Conservation (phyloP, 2,329 filamentous ascomycete species). For the Blumeria graminis region DNA sequence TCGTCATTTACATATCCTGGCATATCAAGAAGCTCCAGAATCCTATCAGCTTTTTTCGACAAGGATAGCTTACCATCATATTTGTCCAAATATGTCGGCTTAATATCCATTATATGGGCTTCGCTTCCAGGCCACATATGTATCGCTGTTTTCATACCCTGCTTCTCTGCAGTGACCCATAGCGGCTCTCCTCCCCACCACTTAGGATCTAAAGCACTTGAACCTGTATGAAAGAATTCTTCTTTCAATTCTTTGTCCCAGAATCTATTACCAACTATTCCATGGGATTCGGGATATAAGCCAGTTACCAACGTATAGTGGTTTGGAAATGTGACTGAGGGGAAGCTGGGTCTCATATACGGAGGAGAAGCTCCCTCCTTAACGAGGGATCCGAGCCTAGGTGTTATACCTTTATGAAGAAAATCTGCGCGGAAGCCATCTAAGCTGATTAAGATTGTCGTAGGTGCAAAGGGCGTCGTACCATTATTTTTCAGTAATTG, state of each 20-base stretch:
- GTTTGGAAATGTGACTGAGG: slow-evolving; percentile 89
- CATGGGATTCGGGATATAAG: slow-evolving; percentile 77
- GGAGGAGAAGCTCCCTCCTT: slow-evolving; percentile 65
- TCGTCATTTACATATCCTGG: slow-evolving; percentile 42
- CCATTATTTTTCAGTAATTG: slow-evolving; percentile 43
- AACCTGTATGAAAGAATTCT: slow-evolving; percentile 75
- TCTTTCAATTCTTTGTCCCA: slow-evolving; percentile 59
- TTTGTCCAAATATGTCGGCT: slow-evolving; percentile 62
- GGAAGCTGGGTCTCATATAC: slow-evolving; percentile 88
- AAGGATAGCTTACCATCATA: slow-evolving; percentile 61
- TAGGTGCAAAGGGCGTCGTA: slow-evolving; percentile 69
- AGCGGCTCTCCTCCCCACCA: slow-evolving; percentile 94
- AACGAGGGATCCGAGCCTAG: slow-evolving; percentile 51
- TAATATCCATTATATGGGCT: slow-evolving; percentile 50
- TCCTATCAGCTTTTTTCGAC: slow-evolving; percentile 48
- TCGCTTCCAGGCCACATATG: slow-evolving; percentile 99
- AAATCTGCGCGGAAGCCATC: slow-evolving; percentile 93
- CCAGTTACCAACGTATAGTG: slow-evolving; percentile 89
- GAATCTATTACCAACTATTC: slow-evolving; percentile 81
- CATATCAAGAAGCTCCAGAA: slow-evolving; percentile 64
- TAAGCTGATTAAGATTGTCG: slow-evolving; percentile 78
- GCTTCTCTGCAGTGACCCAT: slow-evolving; percentile 77
- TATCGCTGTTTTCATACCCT: slow-evolving; percentile 54
- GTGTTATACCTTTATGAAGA: slow-evolving; percentile 59
- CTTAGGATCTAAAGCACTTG: slow-evolving; percentile 49